These are phyloP conservation scores for Teratosphaeria nubilosa DNA, from an alignment of 2,329 filamentous ascomycete genomes.

Conservation along the genomic window DNA sequence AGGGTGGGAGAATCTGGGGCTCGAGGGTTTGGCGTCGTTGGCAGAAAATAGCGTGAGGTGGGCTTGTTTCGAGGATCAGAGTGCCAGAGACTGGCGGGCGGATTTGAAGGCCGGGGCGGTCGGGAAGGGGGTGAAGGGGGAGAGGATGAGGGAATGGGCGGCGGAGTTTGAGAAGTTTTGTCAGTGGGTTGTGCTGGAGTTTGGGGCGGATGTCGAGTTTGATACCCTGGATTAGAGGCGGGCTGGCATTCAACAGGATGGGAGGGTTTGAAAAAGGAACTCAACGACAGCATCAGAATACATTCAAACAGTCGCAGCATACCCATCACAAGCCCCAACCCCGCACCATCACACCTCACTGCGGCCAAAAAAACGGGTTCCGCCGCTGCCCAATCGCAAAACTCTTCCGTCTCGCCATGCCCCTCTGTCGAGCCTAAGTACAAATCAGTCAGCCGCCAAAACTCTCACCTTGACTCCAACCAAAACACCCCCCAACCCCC, in stretches of 20 bases:
- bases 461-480: too few relatives aligned
- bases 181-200: constrained; percentile 78
- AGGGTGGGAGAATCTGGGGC: constrained; percentile 81
- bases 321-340: too few relatives aligned
- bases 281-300: too few relatives aligned
- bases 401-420: background rate
- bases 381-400: background rate
- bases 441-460: background rate
- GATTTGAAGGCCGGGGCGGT: constrained; percentile 65
- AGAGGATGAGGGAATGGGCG: constrained; percentile 67
- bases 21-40: constrained; percentile 74
- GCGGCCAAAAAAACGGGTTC: background rate
- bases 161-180: constrained; percentile 83
- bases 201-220: constrained; percentile 21
- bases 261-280: too few relatives aligned
- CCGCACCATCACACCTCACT: background rate
- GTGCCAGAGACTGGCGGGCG: constrained; percentile 56
- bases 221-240: constrained; percentile 12
- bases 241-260: background rate
- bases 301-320: too few relatives aligned
- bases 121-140: constrained; percentile 60
- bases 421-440: too few relatives aligned
- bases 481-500: too few relatives aligned
- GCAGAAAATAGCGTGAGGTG: constrained; percentile 89
- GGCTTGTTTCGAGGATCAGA: constrained; percentile 79